A percentile compares a stretch with the other conserved stretches of the same genome.
Conservation (phyloP, 805 yeast genomes). For the Wickerhamiella bombiphila region DNA sequence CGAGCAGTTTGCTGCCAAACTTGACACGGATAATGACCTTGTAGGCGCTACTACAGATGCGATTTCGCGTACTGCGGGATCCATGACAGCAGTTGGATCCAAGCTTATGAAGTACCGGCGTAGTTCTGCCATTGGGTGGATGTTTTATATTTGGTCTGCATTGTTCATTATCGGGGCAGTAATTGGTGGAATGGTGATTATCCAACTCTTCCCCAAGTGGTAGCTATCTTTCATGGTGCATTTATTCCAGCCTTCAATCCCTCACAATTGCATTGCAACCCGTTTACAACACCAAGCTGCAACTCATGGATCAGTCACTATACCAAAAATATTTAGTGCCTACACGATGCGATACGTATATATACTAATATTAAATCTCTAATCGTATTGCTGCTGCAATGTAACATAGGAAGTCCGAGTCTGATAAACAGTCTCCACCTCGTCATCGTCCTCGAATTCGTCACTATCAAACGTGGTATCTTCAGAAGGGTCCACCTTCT, state of each 20-base stretch:
- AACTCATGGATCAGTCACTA: no score
- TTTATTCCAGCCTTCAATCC: no score
- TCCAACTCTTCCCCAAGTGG: constrained; percentile 27
- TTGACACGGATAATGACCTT: constrained; percentile 24
- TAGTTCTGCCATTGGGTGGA: constrained; percentile 27
- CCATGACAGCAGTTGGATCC: constrained; percentile 25
- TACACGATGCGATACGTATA: no score
- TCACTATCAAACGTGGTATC: not conserved
- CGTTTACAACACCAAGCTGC: no score
- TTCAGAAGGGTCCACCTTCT: constrained; percentile 1
- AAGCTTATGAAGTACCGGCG: constrained; percentile 22
- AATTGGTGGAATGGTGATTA: constrained; percentile 23
- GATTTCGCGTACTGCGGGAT: constrained; percentile 22
- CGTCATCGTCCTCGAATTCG: constrained; percentile 2
- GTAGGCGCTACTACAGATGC: constrained; percentile 25
- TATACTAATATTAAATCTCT: no score
- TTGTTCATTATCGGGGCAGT: constrained; percentile 23
- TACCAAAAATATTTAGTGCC: no score
- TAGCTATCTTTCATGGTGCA: no score
- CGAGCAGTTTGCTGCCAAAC: constrained; percentile 27
- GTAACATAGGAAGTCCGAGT: constrained; percentile 4
- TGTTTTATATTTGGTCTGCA: constrained; percentile 26
- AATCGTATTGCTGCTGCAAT: constrained; percentile 1
- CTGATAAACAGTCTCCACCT: constrained; percentile 7
- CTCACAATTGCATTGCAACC: no score